phyloP scores from a whole-genome alignment of 345 rosid genomes.

The Tarenaya hassleriana region DNA sequence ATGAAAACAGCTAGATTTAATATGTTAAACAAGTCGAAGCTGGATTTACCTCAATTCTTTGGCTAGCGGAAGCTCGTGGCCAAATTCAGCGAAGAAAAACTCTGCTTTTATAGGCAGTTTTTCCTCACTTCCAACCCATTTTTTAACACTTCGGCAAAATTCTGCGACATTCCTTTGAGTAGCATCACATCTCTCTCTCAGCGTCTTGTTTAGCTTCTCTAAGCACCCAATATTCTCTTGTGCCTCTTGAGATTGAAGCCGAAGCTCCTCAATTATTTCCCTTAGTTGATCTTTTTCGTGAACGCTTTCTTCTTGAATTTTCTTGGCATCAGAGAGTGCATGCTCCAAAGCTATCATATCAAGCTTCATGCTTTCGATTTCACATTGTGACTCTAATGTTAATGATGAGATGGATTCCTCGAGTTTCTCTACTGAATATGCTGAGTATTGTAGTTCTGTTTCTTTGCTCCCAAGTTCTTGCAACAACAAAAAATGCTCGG shows the following conservation, averaged over 20 bases:
- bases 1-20: neutral
- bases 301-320: slow-evolving; percentile 39
- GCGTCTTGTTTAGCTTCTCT: slow-evolving; percentile 47
- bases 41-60: slow-evolving; percentile 36
- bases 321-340: slow-evolving; percentile 41
- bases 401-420: slow-evolving; percentile 53
- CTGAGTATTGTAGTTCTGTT: slow-evolving; percentile 43
- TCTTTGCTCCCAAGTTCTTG: slow-evolving; percentile 61
- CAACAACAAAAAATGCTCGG: slow-evolving; percentile 38
- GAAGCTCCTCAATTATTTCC: slow-evolving; percentile 40
- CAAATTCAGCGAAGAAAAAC: slow-evolving; percentile 25
- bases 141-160: slow-evolving; percentile 32
- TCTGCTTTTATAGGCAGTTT: slow-evolving; percentile 16
- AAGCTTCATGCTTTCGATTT: slow-evolving; percentile 72
- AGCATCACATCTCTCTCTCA: slow-evolving; percentile 35
- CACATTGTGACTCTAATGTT: slow-evolving; percentile 60
- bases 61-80: slow-evolving; percentile 19
- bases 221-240: slow-evolving; percentile 30
- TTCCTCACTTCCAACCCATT: slow-evolving; percentile 33
- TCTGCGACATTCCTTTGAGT: slow-evolving; percentile 32
- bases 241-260: slow-evolving; percentile 38
- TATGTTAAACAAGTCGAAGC: neutral
- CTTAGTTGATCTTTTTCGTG: slow-evolving; percentile 38
- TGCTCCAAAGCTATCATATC: slow-evolving; percentile 54
- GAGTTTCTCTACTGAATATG: slow-evolving; percentile 46